These are phyloP conservation scores for Lasiosphaeria hispida DNA, from an alignment of 495 filamentous ascomycete genomes.

Conservation along the genomic window DNA sequence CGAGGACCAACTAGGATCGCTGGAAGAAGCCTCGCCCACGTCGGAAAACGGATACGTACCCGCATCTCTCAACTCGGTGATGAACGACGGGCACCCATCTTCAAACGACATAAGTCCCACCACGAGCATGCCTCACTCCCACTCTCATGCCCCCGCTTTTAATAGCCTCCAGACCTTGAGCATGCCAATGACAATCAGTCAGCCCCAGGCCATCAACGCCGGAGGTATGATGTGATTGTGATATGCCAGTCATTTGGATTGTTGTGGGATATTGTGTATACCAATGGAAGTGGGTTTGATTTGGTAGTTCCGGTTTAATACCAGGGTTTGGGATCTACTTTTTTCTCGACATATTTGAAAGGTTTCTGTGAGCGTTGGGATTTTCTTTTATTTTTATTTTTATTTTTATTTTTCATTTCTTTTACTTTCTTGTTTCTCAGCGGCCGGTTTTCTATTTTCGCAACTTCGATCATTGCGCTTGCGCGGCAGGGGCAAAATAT, in stretches of 20 bases:
- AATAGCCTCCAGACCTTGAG: constrained; percentile 53
- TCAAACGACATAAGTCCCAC: constrained; percentile 26
- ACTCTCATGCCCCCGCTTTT: constrained; percentile 34
- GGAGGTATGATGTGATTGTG: constrained; percentile 38
- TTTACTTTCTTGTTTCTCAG: constrained; percentile 14
- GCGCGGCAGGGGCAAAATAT: constrained; percentile 19
- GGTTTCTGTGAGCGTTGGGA: background rate
- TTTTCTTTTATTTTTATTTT: constrained; percentile 7
- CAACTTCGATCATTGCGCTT: constrained; percentile 13
- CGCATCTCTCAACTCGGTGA: constrained; percentile 41
- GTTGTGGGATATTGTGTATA: constrained; percentile 19
- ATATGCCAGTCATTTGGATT: background rate
- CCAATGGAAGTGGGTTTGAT: constrained; percentile 4
- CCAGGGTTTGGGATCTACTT: background rate
- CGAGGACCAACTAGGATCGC: constrained; percentile 69
- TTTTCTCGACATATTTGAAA: constrained; percentile 1
- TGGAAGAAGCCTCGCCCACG: constrained; percentile 71
- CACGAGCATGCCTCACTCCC: constrained; percentile 31
- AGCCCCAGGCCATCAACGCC: constrained; percentile 43
- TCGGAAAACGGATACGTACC: constrained; percentile 55
- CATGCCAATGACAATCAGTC: constrained; percentile 59
- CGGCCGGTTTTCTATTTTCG: constrained; percentile 5
- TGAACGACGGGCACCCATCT: constrained; percentile 32
- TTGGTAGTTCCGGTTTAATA: constrained; percentile 13
- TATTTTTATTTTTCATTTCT: constrained; percentile 11